phyloP scores from a whole-genome alignment of 768 basidiomycete genomes.

The Russula compacta region DNA sequence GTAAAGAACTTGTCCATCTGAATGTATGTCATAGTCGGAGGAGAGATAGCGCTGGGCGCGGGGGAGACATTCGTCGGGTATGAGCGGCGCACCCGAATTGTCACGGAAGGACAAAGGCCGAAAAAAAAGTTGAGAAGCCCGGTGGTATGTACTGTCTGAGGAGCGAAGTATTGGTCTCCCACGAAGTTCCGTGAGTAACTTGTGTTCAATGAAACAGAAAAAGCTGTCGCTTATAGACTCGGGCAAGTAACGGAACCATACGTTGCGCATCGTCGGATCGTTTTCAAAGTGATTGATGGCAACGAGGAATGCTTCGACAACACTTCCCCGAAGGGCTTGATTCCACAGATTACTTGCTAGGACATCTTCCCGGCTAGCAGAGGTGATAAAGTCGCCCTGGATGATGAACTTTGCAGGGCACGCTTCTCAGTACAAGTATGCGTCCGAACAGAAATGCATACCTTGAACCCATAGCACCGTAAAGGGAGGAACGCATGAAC shows the following conservation, averaged over 20 bases:
- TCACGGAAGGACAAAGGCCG: background rate
- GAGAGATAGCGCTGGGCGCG: constrained; percentile 3
- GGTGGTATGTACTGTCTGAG: constrained; percentile 8
- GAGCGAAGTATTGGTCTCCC: constrained; percentile 16
- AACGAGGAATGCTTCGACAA: constrained; percentile 20
- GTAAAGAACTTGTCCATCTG: background rate
- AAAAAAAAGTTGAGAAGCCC: constrained; percentile 11
- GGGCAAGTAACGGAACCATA: constrained; percentile 25
- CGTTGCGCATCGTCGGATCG: constrained; percentile 16
- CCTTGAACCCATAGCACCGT: constrained; percentile 21
- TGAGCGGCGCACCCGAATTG: constrained; percentile 1
- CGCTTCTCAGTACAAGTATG: background rate
- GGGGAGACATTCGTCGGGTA: constrained; percentile 6
- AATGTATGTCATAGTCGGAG: constrained; percentile 2
- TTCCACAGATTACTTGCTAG: constrained; percentile 23
- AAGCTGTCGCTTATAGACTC: constrained; percentile 14
- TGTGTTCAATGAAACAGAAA: constrained; percentile 17
- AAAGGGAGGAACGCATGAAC: constrained; percentile 25
- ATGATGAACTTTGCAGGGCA: constrained; percentile 23
- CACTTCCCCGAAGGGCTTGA: constrained; percentile 15
- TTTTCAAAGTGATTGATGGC: constrained; percentile 20
- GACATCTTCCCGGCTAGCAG: constrained; percentile 25
- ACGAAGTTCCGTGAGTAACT: constrained; percentile 5
- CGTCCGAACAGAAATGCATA: constrained; percentile 6
- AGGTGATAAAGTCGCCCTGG: constrained; percentile 27